A percentile compares a stretch with the other conserved stretches of the same genome.
These are phyloP conservation scores for Sporothrix mexicana DNA, from an alignment of 2,329 filamentous ascomycete genomes.

Conservation along the genomic window DNA sequence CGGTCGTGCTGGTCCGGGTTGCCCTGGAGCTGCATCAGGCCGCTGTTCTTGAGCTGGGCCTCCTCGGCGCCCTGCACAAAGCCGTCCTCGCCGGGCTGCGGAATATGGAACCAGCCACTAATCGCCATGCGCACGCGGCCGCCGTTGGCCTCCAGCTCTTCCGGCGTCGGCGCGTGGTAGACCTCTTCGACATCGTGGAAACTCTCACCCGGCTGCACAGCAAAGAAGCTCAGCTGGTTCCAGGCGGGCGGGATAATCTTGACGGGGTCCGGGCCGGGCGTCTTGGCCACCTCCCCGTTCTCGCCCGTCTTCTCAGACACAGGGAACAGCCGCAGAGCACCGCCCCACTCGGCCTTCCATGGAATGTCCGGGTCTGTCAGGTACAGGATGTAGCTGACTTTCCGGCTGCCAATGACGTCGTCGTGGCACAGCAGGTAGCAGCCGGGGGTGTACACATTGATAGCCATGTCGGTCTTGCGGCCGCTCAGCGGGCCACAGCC, in stretches of 20 bases:
- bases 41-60: conserved; percentile 85
- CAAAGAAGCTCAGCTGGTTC: conserved; percentile 98
- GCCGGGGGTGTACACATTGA: conserved; percentile 96
- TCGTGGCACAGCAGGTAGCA: conserved; percentile 97
- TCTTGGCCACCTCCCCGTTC: conserved; percentile 76
- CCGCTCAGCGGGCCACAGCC: conserved; percentile 86
- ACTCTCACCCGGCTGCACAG: conserved; percentile 96
- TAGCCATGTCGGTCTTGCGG: conserved; percentile 97
- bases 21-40: conserved; percentile 88
- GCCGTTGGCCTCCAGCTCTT: conserved; percentile 68
- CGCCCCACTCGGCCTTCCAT: conserved; percentile 93
- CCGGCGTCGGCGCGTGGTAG: conserved; percentile 70
- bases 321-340: conserved; percentile 86
- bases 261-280: conserved; percentile 77
- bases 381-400: conserved; percentile 97
- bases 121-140: conserved; percentile 94
- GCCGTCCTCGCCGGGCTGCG: conserved; percentile 90
- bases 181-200: conserved; percentile 99
- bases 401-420: conserved; percentile 96
- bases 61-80: conserved; percentile 88
- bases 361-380: conserved; percentile 88
- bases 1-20: conserved; percentile 89
- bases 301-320: conserved; percentile 67
- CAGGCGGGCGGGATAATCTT: conserved; percentile 91
- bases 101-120: conserved; percentile 98